Conservation (phyloP, 2,329 filamentous ascomycete genomes). For the Colletotrichum graminicola region DNA sequence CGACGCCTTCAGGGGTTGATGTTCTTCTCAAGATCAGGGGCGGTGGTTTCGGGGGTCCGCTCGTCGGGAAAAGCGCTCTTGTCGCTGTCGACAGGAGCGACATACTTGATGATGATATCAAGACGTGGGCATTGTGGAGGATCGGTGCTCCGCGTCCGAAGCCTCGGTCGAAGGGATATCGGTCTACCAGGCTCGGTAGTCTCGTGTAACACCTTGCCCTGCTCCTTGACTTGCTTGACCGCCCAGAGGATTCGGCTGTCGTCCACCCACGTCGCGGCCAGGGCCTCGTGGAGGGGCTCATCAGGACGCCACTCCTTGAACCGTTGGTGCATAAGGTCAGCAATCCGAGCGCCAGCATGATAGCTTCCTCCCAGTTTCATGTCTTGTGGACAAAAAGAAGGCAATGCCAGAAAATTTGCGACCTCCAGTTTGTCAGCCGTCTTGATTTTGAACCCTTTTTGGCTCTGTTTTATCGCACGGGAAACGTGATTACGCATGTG, state of each 20-base stretch:
- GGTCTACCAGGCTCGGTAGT: neutral
- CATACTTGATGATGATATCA: constrained; percentile 2
- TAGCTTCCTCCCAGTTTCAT: neutral
- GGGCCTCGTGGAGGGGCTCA: constrained; percentile 29
- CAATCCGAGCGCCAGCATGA: neutral
- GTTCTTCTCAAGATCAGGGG: neutral
- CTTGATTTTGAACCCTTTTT: neutral
- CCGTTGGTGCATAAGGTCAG: neutral
- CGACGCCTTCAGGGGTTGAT: neutral
- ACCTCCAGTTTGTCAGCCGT: neutral
- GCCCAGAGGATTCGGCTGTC: constrained; percentile 24
- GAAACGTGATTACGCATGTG: constrained; percentile 47
- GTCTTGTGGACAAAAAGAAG: constrained; percentile 18
- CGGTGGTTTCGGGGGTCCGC: no score
- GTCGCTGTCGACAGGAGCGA: neutral
- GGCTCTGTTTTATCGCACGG: neutral
- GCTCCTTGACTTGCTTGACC: constrained; percentile 25
- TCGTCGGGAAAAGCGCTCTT: neutral
- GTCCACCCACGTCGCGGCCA: constrained; percentile 17
- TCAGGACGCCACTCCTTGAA: constrained; percentile 11
- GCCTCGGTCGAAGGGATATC: neutral
- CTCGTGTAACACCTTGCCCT: neutral
- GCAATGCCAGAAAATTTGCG: constrained; percentile 1
- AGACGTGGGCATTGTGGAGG: neutral
- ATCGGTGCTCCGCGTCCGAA: neutral